Base-by-base conservation (phyloP, 129 eudicot genomes). In the Flaveria sonorensis region DNA sequence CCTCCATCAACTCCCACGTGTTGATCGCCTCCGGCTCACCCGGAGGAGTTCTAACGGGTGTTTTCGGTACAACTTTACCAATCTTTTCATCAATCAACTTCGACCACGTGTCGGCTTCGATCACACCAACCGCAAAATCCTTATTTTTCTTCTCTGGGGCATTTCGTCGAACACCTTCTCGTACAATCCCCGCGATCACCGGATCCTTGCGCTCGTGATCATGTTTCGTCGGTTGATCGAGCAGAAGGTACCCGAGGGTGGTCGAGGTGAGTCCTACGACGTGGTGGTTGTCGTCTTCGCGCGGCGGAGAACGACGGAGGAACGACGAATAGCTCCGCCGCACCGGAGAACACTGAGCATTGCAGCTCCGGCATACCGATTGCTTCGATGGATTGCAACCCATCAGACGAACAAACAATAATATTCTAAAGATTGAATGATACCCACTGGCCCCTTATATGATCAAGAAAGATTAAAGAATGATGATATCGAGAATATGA, bases 1-100 rank as follows among this genome's bases (percentile, higher is more conserved):
- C 99, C 77, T 87, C 93, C 99, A 94, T 94, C 73, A 94, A 68
- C 30, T 94, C 99, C 90, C 90, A 85, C 18, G 93, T 86, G 69
- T 94, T 81, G 78, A 94, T 94, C 28, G 81, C 85, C 84, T 94
- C 99, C 14, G 92, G 97, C 57, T 94, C 97, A 0, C 92, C 96
- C 0, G 90, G 92, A 5, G 96, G 97, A 19, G 97, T 91, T 71
- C 64, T 42, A 45, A 78, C 47, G 0, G 96, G 97, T 0, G 97
- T 91, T 75, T 68, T 83, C 14, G 93, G 89, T 39, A 63, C 62
- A 10, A 73, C 57, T 77, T 82, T 87, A 0, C 82, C 79, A 36
- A 87, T 86, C 81, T 85, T 91, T 46, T 83, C 85, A 10, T 89
- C 78, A 24, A 87, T 85, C 96, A 89, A 86, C 53, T 76, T 84